A percentile compares a stretch with the other conserved stretches of the same genome.
Evolutionary conservation across 192 early-diverging fungal species (phyloP).

Genomic region (Mortierella alpina): DNA sequence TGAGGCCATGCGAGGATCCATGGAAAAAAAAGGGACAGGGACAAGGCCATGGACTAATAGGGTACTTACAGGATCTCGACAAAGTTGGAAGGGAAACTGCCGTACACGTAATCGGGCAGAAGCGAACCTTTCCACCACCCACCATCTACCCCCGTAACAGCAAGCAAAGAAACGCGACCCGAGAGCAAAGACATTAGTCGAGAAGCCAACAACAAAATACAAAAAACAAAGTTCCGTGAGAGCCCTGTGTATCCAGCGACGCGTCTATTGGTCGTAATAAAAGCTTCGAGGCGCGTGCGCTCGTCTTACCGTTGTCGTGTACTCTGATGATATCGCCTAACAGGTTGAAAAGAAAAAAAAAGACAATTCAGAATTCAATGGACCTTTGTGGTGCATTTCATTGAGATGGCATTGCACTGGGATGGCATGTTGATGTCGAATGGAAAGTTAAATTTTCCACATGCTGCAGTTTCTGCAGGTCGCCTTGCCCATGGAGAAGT

Average conservation of each 20-base stretch:
- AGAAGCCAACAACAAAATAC: no score
- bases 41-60: no score
- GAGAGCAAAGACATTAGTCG: no score
- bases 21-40: background rate
- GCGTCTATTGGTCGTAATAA: no score
- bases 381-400: no score
- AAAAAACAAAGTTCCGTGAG: no score
- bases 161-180: no score
- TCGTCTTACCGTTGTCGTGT: constrained; percentile 44
- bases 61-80: constrained; percentile 32
- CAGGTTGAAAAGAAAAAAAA: background rate
- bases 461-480: background rate
- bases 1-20: background rate
- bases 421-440: background rate
- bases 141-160: constrained; percentile 11
- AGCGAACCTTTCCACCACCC: constrained; percentile 52
- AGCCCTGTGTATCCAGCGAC: background rate
- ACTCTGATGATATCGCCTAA: constrained; percentile 49
- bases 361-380: background rate
- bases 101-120: constrained; percentile 13
- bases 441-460: background rate
- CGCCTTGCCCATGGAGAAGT: background rate
- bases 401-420: background rate
- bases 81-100: constrained; percentile 48
- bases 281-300: background rate